A percentile compares a stretch with the other conserved stretches of the same genome.
Evolutionary conservation across 2,329 filamentous ascomycete species (phyloP).

Genomic region (Alternaria atra): DNA sequence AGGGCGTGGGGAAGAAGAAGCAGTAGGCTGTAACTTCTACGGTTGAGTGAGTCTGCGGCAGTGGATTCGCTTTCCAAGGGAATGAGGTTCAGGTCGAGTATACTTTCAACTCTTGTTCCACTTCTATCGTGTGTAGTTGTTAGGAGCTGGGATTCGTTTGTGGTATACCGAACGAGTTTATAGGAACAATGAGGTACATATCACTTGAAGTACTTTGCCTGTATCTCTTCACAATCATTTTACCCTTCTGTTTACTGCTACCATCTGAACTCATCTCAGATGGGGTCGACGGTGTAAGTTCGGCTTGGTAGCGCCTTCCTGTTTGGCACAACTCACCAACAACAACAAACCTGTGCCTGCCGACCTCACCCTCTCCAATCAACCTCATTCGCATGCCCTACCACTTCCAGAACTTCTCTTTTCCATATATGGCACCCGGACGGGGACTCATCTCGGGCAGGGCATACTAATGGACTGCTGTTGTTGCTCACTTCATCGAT

Average conservation of each 20-base stretch:
- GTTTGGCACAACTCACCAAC: not conserved
- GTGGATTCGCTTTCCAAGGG: not conserved
- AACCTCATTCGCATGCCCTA: not conserved
- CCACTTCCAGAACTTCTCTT: not conserved
- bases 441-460: not conserved
- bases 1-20: constrained; percentile 48
- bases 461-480: not conserved
- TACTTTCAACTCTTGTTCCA: not conserved
- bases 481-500: not conserved
- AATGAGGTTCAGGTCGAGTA: not conserved
- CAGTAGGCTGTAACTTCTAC: constrained; percentile 24
- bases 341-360: not conserved
- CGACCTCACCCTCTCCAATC: not conserved
- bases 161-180: not conserved
- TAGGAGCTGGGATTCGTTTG: not conserved
- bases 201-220: not conserved
- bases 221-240: not conserved
- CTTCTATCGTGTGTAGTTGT: not conserved
- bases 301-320: constrained; percentile 5
- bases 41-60: not conserved
- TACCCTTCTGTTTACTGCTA: not conserved
- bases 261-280: not conserved
- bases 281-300: not conserved
- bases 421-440: not conserved
- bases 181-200: not conserved